Evolutionary conservation across 805 yeast species (phyloP).

Genomic region (Candida nanaspora): DNA sequence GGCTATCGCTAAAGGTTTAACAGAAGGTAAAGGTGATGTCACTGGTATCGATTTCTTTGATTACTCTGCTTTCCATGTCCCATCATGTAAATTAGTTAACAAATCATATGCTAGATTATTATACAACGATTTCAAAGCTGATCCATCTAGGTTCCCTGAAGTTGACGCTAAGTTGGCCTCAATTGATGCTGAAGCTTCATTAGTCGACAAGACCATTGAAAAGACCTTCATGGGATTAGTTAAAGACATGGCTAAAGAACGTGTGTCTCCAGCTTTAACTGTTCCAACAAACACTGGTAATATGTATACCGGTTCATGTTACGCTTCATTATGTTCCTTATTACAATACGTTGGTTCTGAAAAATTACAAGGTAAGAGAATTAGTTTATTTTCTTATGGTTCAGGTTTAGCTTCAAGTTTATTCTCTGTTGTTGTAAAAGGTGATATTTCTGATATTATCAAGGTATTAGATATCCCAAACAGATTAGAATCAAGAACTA

Average conservation of each 20-base stretch:
- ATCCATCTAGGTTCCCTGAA: constrained; percentile 55
- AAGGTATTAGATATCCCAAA: constrained; percentile 58
- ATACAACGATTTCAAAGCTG: constrained; percentile 77
- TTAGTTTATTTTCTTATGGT: constrained; percentile 94
- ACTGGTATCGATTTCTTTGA: constrained; percentile 76
- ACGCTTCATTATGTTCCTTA: constrained; percentile 79
- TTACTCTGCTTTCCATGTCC: constrained; percentile 95
- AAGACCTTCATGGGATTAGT: constrained; percentile 76
- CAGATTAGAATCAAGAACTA: constrained; percentile 58
- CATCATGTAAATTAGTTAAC: constrained; percentile 91
- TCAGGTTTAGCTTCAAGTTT: constrained; percentile 94
- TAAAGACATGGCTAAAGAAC: constrained; percentile 56
- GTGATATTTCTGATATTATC: constrained; percentile 68
- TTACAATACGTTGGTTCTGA: constrained; percentile 70
- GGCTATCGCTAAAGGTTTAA: constrained; percentile 46
- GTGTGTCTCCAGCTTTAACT: constrained; percentile 72
- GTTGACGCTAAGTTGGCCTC: constrained; percentile 45
- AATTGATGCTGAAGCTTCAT: constrained; percentile 66
- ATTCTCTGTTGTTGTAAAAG: constrained; percentile 71
- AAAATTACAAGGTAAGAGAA: constrained; percentile 70
- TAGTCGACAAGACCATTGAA: constrained; percentile 75
- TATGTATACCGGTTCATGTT: constrained; percentile 93
- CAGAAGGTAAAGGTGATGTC: constrained; percentile 34
- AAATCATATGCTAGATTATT: constrained; percentile 89
- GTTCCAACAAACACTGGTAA: constrained; percentile 97